Base-by-base conservation (phyloP, 2,329 filamentous ascomycete genomes). In the Septoria linicola region DNA sequence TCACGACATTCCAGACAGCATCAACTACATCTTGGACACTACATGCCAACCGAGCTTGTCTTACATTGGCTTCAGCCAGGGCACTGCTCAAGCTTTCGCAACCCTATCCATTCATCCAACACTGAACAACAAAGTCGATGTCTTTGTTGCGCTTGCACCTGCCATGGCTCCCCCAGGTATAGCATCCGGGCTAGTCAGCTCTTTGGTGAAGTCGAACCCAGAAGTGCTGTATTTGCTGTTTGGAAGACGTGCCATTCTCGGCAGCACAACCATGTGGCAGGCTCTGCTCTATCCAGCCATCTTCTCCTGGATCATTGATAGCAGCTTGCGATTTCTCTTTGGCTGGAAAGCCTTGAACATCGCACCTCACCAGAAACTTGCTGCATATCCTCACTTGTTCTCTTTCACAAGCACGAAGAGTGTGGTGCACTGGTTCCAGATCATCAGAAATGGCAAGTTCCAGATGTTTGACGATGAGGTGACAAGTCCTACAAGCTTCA, bases 341-440 rank as follows among this genome's bases (percentile, higher is more conserved):
- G 86, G 88, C 62, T 99, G 93, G 93, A 82, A 81, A 54, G 87
- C 86, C 3, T 76, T 77, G 52, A 99, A 97, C 68, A 96, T 99
- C 55, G 83, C 83, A 7, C 74, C 82, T 0, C 84, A 86, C 51
- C 93, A 99, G 70, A 99, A 99, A 67, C 81, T 99, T 14, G 93
- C 93, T 2, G 90, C 90, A 1, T 99, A 99, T 68, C 87, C 92
- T 8, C 93, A 99, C 73, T 75, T 99, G 0, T 99, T 96, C 74
- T 96, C 91, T 0, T 97, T 92, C 69, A 96, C 92, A 0, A 95
- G 89, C 68, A 96, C 90, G 51, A 99, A 99, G 72, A 91, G 86
- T 16, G 90, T 99, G 7, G 93, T 99, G 0, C 93, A 99, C 68
- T 99, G 93, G 93, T 99, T 99, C 69, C 93, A 99, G 68, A 96